Evolutionary conservation across 345 rosid species (phyloP), one percentile per base, ranked within the genome.

Genomic region (Euphorbia tirucalli): DNA sequence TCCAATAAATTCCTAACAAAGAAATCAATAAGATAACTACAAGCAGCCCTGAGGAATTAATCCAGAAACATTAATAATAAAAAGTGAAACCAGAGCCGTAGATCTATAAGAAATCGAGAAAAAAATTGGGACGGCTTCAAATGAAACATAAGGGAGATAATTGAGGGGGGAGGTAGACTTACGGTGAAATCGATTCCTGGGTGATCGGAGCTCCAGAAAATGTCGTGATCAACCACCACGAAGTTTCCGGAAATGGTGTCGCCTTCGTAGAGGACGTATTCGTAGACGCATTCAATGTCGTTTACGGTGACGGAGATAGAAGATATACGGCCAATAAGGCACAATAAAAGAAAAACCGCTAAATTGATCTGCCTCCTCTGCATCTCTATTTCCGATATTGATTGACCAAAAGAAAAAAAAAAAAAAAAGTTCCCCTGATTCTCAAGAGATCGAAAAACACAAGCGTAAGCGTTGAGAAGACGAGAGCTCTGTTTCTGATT

Each of bases 161-260:
- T n/a, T 30, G 14, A 28, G 37, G 15, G 30, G 21, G 32, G n/a
- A 48, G n/a, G 11, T 30, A 4, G 72, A 2, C 82, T 85, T 44
- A 95, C 99, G 21, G 77, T 85, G 73, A 95, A 87, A 86, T 95
- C 99, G 77, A 92, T 87, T 72, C 99, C 99, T 46, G 97, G 97
- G 79, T 95, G 99, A 84, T 95, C 99, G 22, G 97, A 85, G 78
- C 87, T 77, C 99, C 98, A 95, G 91, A 92, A 95, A 80, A 95
- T 92, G 73, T 92, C 99, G 76, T 95, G 98, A 72, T 95, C 99
- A 55, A 92, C 98, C 63, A 95, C 99, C 11, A 95, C 99, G 87
- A 89, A 95, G 85, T 90, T 92, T 0, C 99, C 99, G 2, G 99
- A 86, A 59, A 95, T 80, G 61, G 83, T 79, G 76, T 95, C 99